Evolutionary conservation across 2,329 filamentous ascomycete genomes (phyloP).

Genomic region (Clarireedia homoeocarpa): DNA sequence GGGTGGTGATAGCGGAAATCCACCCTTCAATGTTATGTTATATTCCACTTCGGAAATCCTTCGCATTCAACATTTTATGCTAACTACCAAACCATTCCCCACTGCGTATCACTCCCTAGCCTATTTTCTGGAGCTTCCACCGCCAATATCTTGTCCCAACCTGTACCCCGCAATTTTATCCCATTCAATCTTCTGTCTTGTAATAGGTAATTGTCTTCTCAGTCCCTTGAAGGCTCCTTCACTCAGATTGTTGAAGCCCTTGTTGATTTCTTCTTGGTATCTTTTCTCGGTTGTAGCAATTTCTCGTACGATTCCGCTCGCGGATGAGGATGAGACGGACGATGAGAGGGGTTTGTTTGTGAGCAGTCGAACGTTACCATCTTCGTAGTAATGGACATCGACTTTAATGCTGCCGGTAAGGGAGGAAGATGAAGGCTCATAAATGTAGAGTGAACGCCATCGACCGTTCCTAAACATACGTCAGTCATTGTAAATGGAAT

Average conservation of each 20-base stretch:
- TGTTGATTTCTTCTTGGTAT: constrained; percentile 94
- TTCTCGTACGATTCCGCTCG: constrained; percentile 57
- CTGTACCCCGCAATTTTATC: constrained; percentile 94
- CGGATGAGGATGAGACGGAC: constrained; percentile 53
- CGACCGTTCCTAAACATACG: constrained; percentile 69
- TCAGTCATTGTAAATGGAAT: neutral
- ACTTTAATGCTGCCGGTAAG: constrained; percentile 80
- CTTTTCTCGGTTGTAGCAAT: constrained; percentile 77
- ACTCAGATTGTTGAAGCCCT: constrained; percentile 77
- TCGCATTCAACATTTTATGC: neutral
- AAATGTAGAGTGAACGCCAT: constrained; percentile 84
- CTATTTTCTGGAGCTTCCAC: constrained; percentile 51
- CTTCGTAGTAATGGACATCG: constrained; percentile 99
- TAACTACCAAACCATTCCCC: neutral
- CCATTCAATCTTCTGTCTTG: constrained; percentile 98
- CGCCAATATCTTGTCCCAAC: constrained; percentile 71
- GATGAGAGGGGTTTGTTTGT: constrained; percentile 71
- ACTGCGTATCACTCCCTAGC: neutral
- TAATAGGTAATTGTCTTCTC: constrained; percentile 88
- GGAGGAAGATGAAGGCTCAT: constrained; percentile 58
- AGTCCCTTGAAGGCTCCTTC: constrained; percentile 94
- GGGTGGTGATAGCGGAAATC: no score
- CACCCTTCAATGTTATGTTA: no score
- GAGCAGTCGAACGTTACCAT: constrained; percentile 89
- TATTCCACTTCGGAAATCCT: no score